Conservation (phyloP, 2,329 filamentous ascomycete genomes). For the Ilyonectria robusta region DNA sequence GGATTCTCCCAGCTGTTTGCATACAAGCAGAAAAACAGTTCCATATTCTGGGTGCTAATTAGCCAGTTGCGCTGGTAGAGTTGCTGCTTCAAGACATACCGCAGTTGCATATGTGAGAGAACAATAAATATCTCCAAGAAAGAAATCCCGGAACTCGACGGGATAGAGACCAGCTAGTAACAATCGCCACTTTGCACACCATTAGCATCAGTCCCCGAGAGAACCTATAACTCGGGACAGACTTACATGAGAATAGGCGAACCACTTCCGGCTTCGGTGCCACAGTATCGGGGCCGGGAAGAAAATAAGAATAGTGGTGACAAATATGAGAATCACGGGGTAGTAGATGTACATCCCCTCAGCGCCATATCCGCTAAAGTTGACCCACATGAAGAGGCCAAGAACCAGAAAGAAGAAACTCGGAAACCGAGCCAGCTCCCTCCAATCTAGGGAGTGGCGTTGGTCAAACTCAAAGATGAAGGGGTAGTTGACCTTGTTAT, state of each 20-base stretch:
- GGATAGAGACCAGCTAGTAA: conserved; percentile 89
- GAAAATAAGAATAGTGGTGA: conserved; percentile 79
- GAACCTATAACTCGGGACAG: not conserved
- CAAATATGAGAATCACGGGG: conserved; percentile 82
- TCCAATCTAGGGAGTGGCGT: conserved; percentile 89
- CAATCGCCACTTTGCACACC: conserved; percentile 78
- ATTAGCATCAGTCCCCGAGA: conserved; percentile 21
- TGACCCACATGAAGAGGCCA: conserved; percentile 89
- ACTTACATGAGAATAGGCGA: conserved; percentile 88
- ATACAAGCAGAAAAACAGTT: conserved; percentile 95
- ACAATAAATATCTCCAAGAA: conserved; percentile 97
- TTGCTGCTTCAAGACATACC: conserved; percentile 66
- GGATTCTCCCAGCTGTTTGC: conserved; percentile 82
- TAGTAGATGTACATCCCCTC: conserved; percentile 86
- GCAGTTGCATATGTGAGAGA: conserved; percentile 92
- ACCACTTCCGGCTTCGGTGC: conserved; percentile 85
- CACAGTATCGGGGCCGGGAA: conserved; percentile 83
- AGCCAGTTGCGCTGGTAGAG: conserved; percentile 16
- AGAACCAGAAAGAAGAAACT: conserved; percentile 85
- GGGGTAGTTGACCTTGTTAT: conserved; percentile 91
- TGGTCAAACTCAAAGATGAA: conserved; percentile 98
- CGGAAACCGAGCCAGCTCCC: conserved; percentile 87
- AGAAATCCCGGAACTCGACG: conserved; percentile 98
- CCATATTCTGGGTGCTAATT: conserved; percentile 77
- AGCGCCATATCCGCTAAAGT: conserved; percentile 80